Conservation (phyloP, 176 grass and related monocot species). For the Metroxylon sagu region DNA sequence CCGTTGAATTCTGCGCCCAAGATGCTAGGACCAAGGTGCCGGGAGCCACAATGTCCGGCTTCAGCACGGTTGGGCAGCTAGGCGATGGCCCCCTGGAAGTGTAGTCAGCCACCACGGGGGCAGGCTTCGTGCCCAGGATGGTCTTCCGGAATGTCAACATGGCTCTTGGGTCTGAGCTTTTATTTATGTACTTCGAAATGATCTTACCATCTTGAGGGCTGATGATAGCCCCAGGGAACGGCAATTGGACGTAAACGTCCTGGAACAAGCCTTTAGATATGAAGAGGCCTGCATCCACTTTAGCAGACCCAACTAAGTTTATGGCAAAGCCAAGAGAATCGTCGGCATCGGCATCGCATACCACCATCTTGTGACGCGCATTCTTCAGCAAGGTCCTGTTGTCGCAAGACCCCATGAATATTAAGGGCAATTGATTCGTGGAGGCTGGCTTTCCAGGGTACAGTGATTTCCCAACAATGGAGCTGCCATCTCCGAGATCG, state of each 20-base stretch:
- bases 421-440: not conserved
- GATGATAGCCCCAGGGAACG: not conserved
- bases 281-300: slow-evolving; percentile 14
- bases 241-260: not conserved
- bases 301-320: not conserved
- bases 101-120: slow-evolving; percentile 30
- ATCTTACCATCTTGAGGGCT: not conserved
- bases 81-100: slow-evolving; percentile 44
- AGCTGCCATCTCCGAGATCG: slow-evolving; percentile 4
- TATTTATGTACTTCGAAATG: slow-evolving; percentile 14
- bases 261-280: not conserved
- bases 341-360: not conserved
- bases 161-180: not conserved
- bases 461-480: slow-evolving; percentile 1
- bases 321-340: not conserved
- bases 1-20: slow-evolving; percentile 3
- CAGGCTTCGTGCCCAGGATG: slow-evolving; percentile 27
- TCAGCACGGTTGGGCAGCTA: slow-evolving; percentile 43
- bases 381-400: slow-evolving; percentile 11
- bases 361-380: slow-evolving; percentile 5
- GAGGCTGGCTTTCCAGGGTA: not conserved
- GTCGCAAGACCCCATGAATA: not conserved
- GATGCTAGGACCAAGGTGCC: slow-evolving; percentile 39
- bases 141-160: slow-evolving; percentile 22
- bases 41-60: slow-evolving; percentile 58